Evolutionary conservation across 768 basidiomycete genomes (phyloP).

Genomic region (Mrakia blollopis): DNA sequence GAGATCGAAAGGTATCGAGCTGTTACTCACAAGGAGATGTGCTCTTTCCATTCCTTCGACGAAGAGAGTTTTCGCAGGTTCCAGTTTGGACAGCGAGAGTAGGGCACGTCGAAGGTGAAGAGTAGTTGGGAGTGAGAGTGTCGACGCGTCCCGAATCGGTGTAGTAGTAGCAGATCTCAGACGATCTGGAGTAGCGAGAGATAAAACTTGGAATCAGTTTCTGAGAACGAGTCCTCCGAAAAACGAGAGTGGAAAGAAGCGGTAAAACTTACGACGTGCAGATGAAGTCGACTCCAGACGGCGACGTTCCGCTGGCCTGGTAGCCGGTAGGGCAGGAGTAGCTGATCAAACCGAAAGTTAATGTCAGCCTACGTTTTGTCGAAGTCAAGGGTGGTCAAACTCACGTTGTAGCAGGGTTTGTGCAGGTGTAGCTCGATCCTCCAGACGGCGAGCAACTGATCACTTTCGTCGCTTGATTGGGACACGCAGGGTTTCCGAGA

Average conservation of each 20-base stretch:
- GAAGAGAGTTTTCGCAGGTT: neutral
- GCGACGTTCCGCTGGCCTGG: neutral
- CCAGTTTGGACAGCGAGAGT: neutral
- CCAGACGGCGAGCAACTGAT: neutral
- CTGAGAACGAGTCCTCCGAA: neutral
- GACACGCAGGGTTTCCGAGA: neutral
- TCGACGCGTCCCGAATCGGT: neutral
- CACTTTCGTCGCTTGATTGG: neutral
- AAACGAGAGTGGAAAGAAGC: neutral
- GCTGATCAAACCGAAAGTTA: neutral
- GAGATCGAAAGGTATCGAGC: too few species aligned
- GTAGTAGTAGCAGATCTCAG: neutral
- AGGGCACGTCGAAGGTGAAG: neutral
- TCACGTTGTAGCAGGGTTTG: neutral
- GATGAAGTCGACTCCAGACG: neutral
- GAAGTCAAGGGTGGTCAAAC: neutral
- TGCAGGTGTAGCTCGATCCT: neutral
- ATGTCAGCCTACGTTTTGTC: neutral
- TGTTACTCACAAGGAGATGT: neutral
- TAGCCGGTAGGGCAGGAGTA: neutral
- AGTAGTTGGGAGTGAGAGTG: neutral
- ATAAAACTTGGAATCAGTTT: neutral
- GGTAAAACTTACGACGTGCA: neutral
- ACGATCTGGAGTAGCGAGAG: neutral
- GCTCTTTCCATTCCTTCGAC: neutral